These are phyloP conservation scores for Neurospora sp. DNA, from an alignment of 495 filamentous ascomycete genomes.

Conservation along the genomic window DNA sequence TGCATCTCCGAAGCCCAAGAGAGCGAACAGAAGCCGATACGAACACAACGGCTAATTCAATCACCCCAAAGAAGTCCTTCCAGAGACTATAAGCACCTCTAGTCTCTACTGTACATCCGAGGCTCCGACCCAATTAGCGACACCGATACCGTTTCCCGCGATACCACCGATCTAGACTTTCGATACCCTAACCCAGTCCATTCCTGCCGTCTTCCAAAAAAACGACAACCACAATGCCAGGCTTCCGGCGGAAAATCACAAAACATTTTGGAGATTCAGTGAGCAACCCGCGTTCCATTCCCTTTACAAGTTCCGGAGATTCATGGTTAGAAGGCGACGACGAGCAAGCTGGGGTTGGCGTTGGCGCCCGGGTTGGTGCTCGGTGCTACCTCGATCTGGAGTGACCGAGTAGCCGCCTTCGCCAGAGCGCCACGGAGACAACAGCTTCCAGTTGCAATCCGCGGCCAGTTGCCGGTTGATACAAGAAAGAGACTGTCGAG, in stretches of 20 bases:
- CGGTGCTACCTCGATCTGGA: neutral
- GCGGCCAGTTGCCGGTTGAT: neutral
- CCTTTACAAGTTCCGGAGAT: neutral
- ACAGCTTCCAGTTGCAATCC: neutral
- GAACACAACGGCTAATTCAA: neutral
- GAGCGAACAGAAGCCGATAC: neutral
- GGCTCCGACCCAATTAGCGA: neutral
- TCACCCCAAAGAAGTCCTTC: neutral
- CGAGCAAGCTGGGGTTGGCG: neutral
- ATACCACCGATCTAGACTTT: neutral
- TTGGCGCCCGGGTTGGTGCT: neutral
- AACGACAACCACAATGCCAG: conserved; percentile 13
- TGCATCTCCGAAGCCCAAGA: neutral
- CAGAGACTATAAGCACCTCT: neutral
- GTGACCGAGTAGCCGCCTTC: neutral
- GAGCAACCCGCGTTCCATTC: conserved; percentile 7
- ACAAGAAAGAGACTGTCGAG: neutral
- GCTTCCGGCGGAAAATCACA: conserved; percentile 24
- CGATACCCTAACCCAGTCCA: neutral
- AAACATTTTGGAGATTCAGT: conserved; percentile 27
- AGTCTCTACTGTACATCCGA: neutral
- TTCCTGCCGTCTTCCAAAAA: neutral
- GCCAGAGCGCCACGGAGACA: neutral
- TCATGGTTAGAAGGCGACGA: neutral
- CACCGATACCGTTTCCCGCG: neutral